These are phyloP conservation scores for Herpetomonas tarakana DNA, from an alignment of 208 protist species.

Conservation along the genomic window DNA sequence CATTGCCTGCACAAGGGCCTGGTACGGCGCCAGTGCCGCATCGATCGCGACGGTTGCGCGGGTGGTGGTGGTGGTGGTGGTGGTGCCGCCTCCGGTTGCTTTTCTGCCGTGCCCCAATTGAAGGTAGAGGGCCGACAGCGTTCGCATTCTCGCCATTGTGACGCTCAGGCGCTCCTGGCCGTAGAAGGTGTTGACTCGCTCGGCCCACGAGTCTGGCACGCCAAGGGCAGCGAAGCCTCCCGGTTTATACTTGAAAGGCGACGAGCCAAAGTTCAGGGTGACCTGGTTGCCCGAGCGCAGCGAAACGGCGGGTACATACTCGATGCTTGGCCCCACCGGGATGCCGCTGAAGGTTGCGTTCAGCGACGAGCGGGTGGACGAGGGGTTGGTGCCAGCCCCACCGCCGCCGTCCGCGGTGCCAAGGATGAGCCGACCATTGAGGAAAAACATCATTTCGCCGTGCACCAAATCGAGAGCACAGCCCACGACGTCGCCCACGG, in stretches of 20 bases:
- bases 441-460: constrained; percentile 74
- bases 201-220: constrained; percentile 89
- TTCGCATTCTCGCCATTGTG: constrained; percentile 45
- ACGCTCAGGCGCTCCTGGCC: constrained; percentile 44
- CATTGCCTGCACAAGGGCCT: constrained; percentile 15
- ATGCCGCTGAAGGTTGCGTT: constrained; percentile 14
- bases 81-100: too few relatives aligned
- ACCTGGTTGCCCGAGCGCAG: constrained; percentile 80
- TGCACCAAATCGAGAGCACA: constrained; percentile 79
- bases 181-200: constrained; percentile 91
- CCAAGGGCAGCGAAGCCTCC: constrained; percentile 86
- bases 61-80: neutral
- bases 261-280: constrained; percentile 89
- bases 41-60: constrained; percentile 2
- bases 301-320: constrained; percentile 80
- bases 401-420: constrained; percentile 17
- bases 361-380: neutral
- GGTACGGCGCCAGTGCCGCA: constrained; percentile 19
- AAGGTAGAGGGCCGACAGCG: constrained; percentile 54
- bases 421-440: constrained; percentile 74
- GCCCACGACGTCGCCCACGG: constrained; percentile 82
- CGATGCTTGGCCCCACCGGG: constrained; percentile 4
- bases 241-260: constrained; percentile 82
- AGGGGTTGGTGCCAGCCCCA: neutral
- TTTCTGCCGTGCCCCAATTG: neutral